These are phyloP conservation scores for Chaetomium sp. DNA, from an alignment of 2,329 filamentous ascomycete species.

Conservation along the genomic window DNA sequence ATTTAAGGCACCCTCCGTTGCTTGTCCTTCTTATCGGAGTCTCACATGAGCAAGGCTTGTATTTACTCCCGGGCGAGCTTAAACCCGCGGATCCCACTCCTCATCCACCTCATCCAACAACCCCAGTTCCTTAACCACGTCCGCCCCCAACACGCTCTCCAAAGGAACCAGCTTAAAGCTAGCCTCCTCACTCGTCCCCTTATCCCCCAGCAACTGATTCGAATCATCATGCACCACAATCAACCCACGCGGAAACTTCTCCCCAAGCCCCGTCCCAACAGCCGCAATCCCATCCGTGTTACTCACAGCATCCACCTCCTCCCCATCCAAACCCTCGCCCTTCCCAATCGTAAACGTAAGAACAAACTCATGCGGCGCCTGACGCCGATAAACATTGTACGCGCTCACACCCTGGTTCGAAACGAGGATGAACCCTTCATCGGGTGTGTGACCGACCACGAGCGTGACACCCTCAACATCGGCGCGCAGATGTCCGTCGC, in stretches of 20 bases:
- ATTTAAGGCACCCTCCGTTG: no score
- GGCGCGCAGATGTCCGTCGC: conserved; percentile 6
- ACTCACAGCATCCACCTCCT: conserved; percentile 7
- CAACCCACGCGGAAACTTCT: conserved; percentile 4
- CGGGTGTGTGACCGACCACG: conserved; percentile 4
- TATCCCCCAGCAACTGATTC: conserved; percentile 11
- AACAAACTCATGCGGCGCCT: conserved; percentile 12
- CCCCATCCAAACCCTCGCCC: neutral
- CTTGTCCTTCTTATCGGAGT: no score
- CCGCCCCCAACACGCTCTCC: conserved; percentile 8
- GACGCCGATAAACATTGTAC: conserved; percentile 12
- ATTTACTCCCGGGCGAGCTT: neutral
- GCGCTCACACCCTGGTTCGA: conserved; percentile 13
- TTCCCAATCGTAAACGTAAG: conserved; percentile 5
- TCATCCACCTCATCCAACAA: conserved; percentile 11
- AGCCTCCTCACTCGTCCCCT: conserved; percentile 12
- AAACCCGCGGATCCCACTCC: conserved; percentile 10
- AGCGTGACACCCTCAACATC: conserved; percentile 15
- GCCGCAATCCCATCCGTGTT: conserved; percentile 14
- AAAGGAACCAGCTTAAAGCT: conserved; percentile 15
- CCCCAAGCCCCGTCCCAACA: conserved; percentile 8
- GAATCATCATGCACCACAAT: conserved; percentile 14
- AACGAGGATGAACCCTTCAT: conserved; percentile 8
- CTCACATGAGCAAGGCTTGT: no score
- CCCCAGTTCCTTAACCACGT: conserved; percentile 4